A percentile compares a stretch with the other conserved stretches of the same genome.
These are phyloP conservation scores for Venturia carpophila DNA, from an alignment of 2,329 filamentous ascomycete genomes.

Conservation along the genomic window DNA sequence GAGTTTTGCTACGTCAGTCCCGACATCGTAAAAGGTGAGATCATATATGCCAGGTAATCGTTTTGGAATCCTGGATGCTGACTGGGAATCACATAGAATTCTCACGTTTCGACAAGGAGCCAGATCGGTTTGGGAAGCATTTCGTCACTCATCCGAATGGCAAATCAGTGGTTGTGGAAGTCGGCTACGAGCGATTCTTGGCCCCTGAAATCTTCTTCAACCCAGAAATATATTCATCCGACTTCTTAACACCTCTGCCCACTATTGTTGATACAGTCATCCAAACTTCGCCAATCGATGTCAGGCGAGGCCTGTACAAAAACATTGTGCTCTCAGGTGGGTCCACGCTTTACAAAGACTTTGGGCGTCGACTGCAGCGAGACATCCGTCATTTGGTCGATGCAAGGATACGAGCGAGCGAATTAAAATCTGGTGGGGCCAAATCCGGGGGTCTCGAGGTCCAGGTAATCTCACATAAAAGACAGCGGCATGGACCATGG, in stretches of 20 bases:
- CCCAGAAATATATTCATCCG: slow-evolving; percentile 97
- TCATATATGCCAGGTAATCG: background rate
- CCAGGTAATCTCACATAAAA: slow-evolving; percentile 94
- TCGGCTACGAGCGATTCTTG: slow-evolving; percentile 96
- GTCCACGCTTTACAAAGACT: slow-evolving; percentile 97
- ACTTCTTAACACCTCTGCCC: slow-evolving; percentile 92
- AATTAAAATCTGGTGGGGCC: slow-evolving; percentile 82
- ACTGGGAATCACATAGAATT: slow-evolving; percentile 53
- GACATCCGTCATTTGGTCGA: slow-evolving; percentile 97
- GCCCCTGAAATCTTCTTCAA: slow-evolving; percentile 99
- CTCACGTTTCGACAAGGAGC: slow-evolving; percentile 84
- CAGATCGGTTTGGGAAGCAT: slow-evolving; percentile 84
- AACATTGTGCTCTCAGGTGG: slow-evolving; percentile 98
- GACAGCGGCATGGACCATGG: slow-evolving; percentile 96
- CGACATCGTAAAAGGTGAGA: slow-evolving; percentile 74
- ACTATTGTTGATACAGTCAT: slow-evolving; percentile 94
- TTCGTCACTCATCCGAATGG: slow-evolving; percentile 80
- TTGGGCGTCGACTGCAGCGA: slow-evolving; percentile 87
- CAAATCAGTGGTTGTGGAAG: slow-evolving; percentile 75
- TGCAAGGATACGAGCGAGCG: slow-evolving; percentile 82
- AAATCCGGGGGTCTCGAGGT: slow-evolving; percentile 93
- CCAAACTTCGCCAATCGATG: slow-evolving; percentile 94
- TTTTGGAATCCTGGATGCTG: slow-evolving; percentile 12
- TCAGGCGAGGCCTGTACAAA: slow-evolving; percentile 95
- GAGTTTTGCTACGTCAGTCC: slow-evolving; percentile 98